Conservation (phyloP, 2,329 filamentous ascomycete genomes). For the Eurotiales sp. region DNA sequence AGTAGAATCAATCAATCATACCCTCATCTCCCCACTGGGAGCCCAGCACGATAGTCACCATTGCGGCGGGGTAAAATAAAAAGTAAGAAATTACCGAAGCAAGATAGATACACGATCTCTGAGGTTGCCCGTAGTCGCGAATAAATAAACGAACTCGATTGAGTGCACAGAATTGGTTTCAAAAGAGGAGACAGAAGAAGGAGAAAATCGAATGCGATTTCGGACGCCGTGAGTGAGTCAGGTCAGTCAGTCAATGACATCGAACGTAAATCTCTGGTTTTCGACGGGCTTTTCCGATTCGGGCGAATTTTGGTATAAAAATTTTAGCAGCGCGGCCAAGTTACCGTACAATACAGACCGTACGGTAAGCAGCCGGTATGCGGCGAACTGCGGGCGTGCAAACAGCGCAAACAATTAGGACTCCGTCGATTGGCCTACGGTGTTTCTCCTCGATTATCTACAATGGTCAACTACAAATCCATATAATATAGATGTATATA, state of each 20-base stretch:
- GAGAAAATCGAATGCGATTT: not conserved
- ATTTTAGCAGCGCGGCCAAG: not conserved
- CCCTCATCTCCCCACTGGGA: constrained; percentile 49
- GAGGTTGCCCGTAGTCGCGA: too few species aligned
- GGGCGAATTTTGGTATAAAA: not conserved
- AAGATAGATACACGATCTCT: not conserved
- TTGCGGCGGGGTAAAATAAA: constrained; percentile 18
- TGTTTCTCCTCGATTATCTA: too few species aligned
- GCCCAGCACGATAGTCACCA: constrained; percentile 43
- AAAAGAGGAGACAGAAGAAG: not conserved
- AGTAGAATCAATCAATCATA: constrained; percentile 16
- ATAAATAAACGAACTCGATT: not conserved
- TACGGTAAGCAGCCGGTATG: not conserved
- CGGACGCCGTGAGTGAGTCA: not conserved
- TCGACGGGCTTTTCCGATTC: not conserved
- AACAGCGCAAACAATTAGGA: not conserved
- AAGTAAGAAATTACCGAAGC: not conserved
- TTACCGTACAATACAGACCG: not conserved
- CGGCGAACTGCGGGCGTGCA: not conserved
- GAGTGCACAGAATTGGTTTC: not conserved
- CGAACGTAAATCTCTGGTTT: not conserved
- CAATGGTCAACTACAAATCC: too few species aligned
- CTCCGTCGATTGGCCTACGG: too few species aligned
- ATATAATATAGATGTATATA: too few species aligned
- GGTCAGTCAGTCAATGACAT: not conserved